These are phyloP conservation scores for Aspergillus mulundensis DNA, from an alignment of 495 filamentous ascomycete species.

Conservation along the genomic window DNA sequence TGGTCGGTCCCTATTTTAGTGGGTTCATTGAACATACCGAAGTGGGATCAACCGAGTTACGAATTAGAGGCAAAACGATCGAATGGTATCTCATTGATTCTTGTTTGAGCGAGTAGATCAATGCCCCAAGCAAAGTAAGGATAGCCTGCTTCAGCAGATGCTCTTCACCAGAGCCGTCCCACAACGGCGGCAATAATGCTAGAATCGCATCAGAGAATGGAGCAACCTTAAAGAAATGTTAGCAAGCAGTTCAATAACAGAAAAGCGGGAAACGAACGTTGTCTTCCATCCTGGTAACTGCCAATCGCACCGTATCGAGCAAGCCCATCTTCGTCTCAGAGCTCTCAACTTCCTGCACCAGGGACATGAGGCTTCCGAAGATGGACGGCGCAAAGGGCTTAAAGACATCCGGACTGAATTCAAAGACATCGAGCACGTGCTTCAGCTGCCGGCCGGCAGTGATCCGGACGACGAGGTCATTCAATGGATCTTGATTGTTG, in stretches of 20 bases:
- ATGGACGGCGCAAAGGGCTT: conserved; percentile 67
- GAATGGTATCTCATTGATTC: conserved; percentile 67
- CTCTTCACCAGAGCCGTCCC: conserved; percentile 76
- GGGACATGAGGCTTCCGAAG: conserved; percentile 62
- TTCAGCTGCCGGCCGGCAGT: conserved; percentile 84
- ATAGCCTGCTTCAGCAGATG: conserved; percentile 90
- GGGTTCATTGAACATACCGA: conserved; percentile 47
- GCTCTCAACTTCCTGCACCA: conserved; percentile 76
- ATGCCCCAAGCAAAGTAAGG: conserved; percentile 71
- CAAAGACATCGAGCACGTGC: conserved; percentile 72
- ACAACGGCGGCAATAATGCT: conserved; percentile 71
- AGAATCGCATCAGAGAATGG: conserved; percentile 80
- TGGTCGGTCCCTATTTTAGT: neutral
- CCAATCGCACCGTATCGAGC: conserved; percentile 71
- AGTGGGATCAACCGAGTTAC: conserved; percentile 70
- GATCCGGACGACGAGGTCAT: conserved; percentile 88
- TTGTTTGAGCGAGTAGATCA: conserved; percentile 74
- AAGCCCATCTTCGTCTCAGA: conserved; percentile 85
- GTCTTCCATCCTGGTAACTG: conserved; percentile 77
- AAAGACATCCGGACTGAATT: conserved; percentile 68
- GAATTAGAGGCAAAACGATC: conserved; percentile 73
- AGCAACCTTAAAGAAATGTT: conserved; percentile 42
- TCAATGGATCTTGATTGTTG: conserved; percentile 66
- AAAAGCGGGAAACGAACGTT: conserved; percentile 44
- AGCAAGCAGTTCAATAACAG: neutral